Evolutionary conservation across 192 early-diverging fungal species (phyloP).

Genomic region (Linderina pennispora): DNA sequence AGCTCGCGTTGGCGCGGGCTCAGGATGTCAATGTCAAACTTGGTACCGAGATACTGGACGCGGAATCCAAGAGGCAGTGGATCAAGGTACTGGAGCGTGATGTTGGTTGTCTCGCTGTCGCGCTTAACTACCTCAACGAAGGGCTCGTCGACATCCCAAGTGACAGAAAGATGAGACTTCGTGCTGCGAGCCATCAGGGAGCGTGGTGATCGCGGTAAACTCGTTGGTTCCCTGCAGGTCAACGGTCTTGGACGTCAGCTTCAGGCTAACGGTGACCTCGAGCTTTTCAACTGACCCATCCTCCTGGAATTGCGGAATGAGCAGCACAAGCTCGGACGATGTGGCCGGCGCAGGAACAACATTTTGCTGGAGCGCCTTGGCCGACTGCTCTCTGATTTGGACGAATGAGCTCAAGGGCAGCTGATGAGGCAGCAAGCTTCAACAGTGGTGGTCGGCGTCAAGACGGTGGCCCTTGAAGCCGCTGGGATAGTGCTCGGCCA

Average conservation of each 20-base stretch:
- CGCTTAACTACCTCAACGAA: slow-evolving; percentile 50
- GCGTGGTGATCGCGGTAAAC: slow-evolving; percentile 8
- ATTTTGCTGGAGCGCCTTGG: background rate
- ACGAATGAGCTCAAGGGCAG: slow-evolving; percentile 62
- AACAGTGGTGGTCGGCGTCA: slow-evolving; percentile 44
- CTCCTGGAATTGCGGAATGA: slow-evolving; percentile 47
- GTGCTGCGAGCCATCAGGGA: slow-evolving; percentile 10
- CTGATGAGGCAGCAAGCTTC: slow-evolving; percentile 64
- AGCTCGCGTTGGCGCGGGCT: slow-evolving; percentile 58
- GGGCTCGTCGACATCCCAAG: slow-evolving; percentile 74
- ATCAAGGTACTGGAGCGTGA: slow-evolving; percentile 70
- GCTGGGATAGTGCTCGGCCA: slow-evolving; percentile 81
- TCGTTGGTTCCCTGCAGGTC: slow-evolving; percentile 15
- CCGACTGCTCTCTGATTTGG: slow-evolving; percentile 41
- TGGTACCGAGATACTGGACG: slow-evolving; percentile 76
- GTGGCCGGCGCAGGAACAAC: background rate
- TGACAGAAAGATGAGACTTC: slow-evolving; percentile 32
- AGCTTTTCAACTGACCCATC: slow-evolving; percentile 37
- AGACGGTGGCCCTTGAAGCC: slow-evolving; percentile 76
- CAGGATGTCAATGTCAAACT: slow-evolving; percentile 70
- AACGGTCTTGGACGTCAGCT: background rate
- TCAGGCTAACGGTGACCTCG: slow-evolving; percentile 5
- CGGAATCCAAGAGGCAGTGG: slow-evolving; percentile 68
- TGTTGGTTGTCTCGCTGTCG: slow-evolving; percentile 27
- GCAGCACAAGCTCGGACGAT: slow-evolving; percentile 1